These are phyloP conservation scores for Pyrrhoderma lamaoense DNA, from an alignment of 1,284 basidiomycete genomes.

Conservation along the genomic window DNA sequence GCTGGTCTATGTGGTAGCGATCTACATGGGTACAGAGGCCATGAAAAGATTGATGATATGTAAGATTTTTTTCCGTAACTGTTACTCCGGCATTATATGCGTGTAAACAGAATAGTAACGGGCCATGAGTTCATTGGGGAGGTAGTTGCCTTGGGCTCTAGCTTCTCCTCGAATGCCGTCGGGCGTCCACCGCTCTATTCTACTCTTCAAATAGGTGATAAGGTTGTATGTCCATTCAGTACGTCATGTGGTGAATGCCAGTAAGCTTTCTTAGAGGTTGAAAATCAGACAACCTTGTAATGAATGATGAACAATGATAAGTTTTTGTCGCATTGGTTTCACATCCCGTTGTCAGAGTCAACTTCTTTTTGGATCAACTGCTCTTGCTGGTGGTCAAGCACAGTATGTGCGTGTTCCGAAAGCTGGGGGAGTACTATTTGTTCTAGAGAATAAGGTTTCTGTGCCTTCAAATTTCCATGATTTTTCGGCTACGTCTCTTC, in stretches of 20 bases:
- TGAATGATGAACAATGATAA: conserved; percentile 29
- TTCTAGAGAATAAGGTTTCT: conserved; percentile 36
- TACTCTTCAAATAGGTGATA: conserved; percentile 69
- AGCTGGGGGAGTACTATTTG: conserved; percentile 75
- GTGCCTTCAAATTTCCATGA: conserved; percentile 33
- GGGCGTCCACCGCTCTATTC: conserved; percentile 55
- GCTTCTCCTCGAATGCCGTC: conserved; percentile 38
- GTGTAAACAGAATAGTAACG: conserved; percentile 48
- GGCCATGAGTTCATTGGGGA: conserved; percentile 85
- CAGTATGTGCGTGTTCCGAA: conserved; percentile 79
- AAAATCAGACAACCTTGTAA: not conserved
- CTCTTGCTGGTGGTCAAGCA: conserved; percentile 77
- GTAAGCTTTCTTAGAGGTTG: conserved; percentile 35
- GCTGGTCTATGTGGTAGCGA: conserved; percentile 79
- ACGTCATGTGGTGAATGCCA: conserved; percentile 76
- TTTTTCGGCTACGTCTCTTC: conserved; percentile 52
- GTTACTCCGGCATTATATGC: too few relatives aligned
- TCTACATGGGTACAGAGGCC: conserved; percentile 71
- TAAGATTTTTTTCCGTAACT: conserved; percentile 25
- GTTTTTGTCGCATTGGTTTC: conserved; percentile 69
- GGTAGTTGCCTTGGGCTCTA: conserved; percentile 64
- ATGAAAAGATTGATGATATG: conserved; percentile 32
- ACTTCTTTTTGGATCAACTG: conserved; percentile 64
- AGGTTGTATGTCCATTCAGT: conserved; percentile 85
- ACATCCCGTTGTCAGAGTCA: conserved; percentile 70